A percentile compares a stretch with the other conserved stretches of the same genome.
These are phyloP conservation scores for Cyclotella sp. DNA, from an alignment of 108 stramenopile species.

Conservation along the genomic window DNA sequence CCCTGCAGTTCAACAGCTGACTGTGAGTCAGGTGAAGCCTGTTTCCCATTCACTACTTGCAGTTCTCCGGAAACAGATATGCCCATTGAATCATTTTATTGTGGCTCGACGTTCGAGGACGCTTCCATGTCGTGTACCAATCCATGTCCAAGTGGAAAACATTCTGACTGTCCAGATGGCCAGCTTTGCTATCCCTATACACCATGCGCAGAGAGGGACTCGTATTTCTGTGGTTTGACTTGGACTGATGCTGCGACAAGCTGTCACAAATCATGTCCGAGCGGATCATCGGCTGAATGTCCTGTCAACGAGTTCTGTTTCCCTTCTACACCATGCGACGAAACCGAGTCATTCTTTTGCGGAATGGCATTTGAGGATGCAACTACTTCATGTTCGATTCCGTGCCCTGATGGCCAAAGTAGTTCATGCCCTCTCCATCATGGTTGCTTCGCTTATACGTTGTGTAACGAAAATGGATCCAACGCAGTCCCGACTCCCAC, in stretches of 20 bases:
- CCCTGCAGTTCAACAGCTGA: conserved; percentile 29
- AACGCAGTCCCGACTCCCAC: conserved; percentile 49
- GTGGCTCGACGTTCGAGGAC: conserved; percentile 49
- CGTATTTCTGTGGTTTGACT: conserved; percentile 55
- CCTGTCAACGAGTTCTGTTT: conserved; percentile 49
- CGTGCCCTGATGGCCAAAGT: conserved; percentile 50
- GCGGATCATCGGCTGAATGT: conserved; percentile 53
- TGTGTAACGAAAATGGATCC: conserved; percentile 63
- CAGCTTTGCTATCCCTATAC: conserved; percentile 53
- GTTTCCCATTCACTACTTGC: conserved; percentile 54
- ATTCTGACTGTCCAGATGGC: conserved; percentile 41
- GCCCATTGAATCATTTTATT: conserved; percentile 58
- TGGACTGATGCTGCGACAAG: conserved; percentile 58
- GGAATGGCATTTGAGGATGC: conserved; percentile 51
- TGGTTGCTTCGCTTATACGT: conserved; percentile 57
- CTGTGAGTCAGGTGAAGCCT: conserved; percentile 45
- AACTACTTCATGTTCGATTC: conserved; percentile 30
- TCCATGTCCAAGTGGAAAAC: conserved; percentile 50
- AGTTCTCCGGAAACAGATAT: conserved; percentile 45
- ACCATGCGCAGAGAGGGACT: conserved; percentile 51
- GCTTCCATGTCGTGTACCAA: conserved; percentile 46
- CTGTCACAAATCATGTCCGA: conserved; percentile 46
- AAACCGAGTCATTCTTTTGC: conserved; percentile 54
- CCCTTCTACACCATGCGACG: conserved; percentile 54
- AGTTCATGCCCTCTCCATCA: conserved; percentile 36